Evolutionary conservation across 768 basidiomycete genomes (phyloP).

Genomic region (Lyophyllum atratum): DNA sequence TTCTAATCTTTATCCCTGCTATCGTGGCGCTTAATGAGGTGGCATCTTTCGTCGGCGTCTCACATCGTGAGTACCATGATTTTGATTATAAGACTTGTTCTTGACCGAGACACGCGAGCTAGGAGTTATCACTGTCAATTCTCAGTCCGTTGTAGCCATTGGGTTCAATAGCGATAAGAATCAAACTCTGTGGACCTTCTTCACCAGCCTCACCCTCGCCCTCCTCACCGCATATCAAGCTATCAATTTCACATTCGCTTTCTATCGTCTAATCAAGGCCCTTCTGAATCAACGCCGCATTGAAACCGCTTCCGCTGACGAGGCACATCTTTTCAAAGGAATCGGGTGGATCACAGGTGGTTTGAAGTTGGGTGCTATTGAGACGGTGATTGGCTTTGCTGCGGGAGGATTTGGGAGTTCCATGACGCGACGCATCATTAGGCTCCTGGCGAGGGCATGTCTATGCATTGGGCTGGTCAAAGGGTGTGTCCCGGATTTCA

Average conservation of each 20-base stretch:
- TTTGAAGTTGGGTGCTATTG: conserved; percentile 62
- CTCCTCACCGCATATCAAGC: conserved; percentile 61
- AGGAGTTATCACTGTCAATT: conserved; percentile 12
- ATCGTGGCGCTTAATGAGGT: conserved; percentile 58
- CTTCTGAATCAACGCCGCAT: conserved; percentile 53
- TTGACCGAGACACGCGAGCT: neutral
- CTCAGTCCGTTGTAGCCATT: conserved; percentile 28
- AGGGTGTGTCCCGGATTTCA: conserved; percentile 49
- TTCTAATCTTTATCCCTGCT: conserved; percentile 57
- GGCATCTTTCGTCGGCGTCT: conserved; percentile 64
- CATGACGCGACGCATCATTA: conserved; percentile 58
- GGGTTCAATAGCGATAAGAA: conserved; percentile 40
- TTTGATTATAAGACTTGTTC: neutral
- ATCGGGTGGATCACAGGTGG: conserved; percentile 66
- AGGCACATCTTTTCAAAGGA: conserved; percentile 56
- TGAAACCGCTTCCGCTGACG: conserved; percentile 44
- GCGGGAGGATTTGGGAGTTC: conserved; percentile 51
- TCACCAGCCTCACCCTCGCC: conserved; percentile 62
- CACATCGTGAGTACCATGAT: conserved; percentile 47
- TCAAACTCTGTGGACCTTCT: conserved; percentile 52
- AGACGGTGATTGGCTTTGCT: conserved; percentile 66
- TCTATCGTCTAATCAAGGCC: conserved; percentile 56
- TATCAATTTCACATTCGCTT: conserved; percentile 56
- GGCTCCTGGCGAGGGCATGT: conserved; percentile 52
- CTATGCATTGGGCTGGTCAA: conserved; percentile 65